Evolutionary conservation across 495 filamentous ascomycete species (phyloP), one percentile per base, ranked within the genome.

Genomic region (Penicillium canariense): DNA sequence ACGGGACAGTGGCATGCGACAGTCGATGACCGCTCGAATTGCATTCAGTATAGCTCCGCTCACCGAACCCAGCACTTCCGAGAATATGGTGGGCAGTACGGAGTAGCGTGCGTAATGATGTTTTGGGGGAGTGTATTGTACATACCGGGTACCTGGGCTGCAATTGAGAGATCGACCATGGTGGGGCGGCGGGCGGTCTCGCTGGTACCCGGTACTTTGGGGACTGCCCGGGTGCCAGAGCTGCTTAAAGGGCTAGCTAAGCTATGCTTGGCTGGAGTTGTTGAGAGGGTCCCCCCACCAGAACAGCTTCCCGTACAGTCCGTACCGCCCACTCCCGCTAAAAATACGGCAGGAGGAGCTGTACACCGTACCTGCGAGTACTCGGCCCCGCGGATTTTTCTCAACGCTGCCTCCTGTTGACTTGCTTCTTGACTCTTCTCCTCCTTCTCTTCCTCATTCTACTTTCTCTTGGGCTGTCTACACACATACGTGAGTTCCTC

Each of bases 291-390:
- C 45, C 30, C 46, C 27, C 46, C 46, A 48, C 43, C 43, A 46
- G 23, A 28, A 22, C 31, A 9, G 9, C 9, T 42, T 45, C 15
- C 5, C 14, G 4, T 28, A 9, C 15, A 20, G 30, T 3, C 5
- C 28, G 30, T 34, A 31, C 30, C 28, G 17, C 46, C 46, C 14
- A 32, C 28, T 48, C 46, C 46, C 30, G 14, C 46, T 17, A 46
- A 46, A 46, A 46, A 28, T 46, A 46, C 46, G n/a, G 28, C 46
- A 54, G 59, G 59, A 65, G 54, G 62, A 68, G 62, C 56, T 65
- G 59, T 68, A 68, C 65, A 59, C 62, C 63, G 65, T 68, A 68
- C 51, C 62, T 68, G 59, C 65, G 59, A 68, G 65, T 68, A 59
- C 61, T 67, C 48, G 54, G 59, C 61, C 62, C 62, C 65, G 54